These are phyloP conservation scores for Venturia effusa DNA, from an alignment of 2,329 filamentous ascomycete genomes.

Conservation along the genomic window DNA sequence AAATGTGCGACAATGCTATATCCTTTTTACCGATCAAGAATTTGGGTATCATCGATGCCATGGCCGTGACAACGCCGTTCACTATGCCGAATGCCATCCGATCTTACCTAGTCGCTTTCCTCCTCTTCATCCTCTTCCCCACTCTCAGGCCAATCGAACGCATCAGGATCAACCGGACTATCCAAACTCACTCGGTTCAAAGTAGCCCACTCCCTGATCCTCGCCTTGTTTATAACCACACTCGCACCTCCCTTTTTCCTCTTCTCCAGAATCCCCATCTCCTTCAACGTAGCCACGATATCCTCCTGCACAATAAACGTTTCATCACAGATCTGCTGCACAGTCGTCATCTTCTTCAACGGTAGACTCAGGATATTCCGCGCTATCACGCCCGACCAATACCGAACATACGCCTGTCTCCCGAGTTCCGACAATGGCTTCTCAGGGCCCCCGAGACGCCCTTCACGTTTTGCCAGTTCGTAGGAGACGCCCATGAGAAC, in stretches of 20 bases:
- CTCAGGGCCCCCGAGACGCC: constrained; percentile 80
- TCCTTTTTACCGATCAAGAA: background rate
- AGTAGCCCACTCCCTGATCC: constrained; percentile 56
- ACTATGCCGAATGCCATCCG: background rate
- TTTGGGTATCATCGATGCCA: background rate
- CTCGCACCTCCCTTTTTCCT: constrained; percentile 40
- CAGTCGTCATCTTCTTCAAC: constrained; percentile 44
- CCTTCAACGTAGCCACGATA: constrained; percentile 63
- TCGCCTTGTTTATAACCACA: constrained; percentile 45
- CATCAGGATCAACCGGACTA: constrained; percentile 9
- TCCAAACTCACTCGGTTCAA: constrained; percentile 52
- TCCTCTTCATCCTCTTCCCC: constrained; percentile 3
- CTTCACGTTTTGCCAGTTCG: constrained; percentile 75
- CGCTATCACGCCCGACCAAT: constrained; percentile 77
- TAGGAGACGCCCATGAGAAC: constrained; percentile 90
- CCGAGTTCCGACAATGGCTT: constrained; percentile 85
- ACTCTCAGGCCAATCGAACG: constrained; percentile 7
- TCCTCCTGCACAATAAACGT: constrained; percentile 84
- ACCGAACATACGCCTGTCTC: constrained; percentile 68
- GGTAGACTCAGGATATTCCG: constrained; percentile 45
- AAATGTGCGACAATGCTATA: background rate
- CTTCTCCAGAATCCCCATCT: constrained; percentile 61
- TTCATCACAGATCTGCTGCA: constrained; percentile 60
- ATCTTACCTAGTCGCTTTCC: background rate
- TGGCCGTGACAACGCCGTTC: background rate